Conservation (phyloP, 2,329 filamentous ascomycete genomes). For the Biscogniauxia mediterranea region DNA sequence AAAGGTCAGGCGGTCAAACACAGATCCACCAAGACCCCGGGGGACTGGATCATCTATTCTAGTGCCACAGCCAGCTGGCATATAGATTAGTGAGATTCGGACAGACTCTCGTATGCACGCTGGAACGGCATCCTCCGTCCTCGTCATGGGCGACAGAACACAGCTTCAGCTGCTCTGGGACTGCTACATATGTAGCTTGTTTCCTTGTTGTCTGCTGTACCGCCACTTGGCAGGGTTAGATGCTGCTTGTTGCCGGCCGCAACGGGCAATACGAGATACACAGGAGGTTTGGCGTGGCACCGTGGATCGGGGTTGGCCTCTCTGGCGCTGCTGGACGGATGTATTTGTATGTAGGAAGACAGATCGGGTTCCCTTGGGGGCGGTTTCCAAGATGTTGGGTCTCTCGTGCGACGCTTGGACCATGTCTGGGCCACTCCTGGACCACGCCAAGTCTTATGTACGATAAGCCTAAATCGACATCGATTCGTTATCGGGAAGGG, state of each 20-base stretch:
- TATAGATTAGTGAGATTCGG: background rate
- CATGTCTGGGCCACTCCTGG: too few relatives aligned
- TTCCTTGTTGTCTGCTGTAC: background rate
- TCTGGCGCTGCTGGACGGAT: background rate
- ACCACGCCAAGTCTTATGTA: background rate
- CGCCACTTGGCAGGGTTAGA: background rate
- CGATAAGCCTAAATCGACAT: conserved; percentile 1
- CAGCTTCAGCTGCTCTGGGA: background rate
- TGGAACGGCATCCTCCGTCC: background rate
- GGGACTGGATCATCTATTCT: background rate
- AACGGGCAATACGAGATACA: background rate
- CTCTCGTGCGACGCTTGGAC: background rate
- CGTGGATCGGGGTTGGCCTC: too few relatives aligned
- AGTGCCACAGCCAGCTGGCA: background rate
- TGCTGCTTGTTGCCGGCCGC: background rate
- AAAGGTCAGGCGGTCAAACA: background rate
- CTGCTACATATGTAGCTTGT: background rate
- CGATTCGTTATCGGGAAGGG: background rate
- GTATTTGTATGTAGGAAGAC: background rate
- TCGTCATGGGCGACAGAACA: background rate
- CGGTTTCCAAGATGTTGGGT: background rate
- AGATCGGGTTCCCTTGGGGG: background rate
- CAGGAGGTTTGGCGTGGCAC: background rate
- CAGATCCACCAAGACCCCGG: background rate
- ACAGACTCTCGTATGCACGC: background rate